A percentile compares a stretch with the other conserved stretches of the same genome.
Evolutionary conservation across 208 protist species (phyloP).

Genomic region (Wallacemonas sp.): DNA sequence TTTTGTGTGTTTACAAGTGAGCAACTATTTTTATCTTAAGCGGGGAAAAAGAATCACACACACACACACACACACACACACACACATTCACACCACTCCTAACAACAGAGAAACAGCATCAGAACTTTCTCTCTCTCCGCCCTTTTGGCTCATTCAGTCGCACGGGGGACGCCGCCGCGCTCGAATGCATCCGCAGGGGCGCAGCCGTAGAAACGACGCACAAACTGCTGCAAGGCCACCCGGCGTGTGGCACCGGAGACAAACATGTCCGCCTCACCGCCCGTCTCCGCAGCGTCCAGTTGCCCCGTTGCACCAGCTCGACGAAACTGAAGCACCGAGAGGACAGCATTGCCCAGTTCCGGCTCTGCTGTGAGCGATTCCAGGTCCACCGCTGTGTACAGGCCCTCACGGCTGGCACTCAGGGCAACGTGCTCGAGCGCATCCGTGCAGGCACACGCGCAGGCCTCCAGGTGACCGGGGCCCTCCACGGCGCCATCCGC

Average conservation of each 20-base stretch:
- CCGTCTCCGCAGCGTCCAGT: background rate
- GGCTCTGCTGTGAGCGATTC: background rate
- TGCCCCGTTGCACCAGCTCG: background rate
- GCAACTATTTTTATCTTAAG: conserved; percentile 8
- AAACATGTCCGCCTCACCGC: background rate
- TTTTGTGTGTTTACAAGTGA: too few relatives aligned
- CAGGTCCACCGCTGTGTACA: background rate
- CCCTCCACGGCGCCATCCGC: too few relatives aligned
- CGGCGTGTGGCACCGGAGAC: background rate
- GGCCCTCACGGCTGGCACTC: background rate
- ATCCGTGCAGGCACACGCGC: background rate
- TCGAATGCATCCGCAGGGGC: conserved; percentile 17
- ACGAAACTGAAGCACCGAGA: background rate
- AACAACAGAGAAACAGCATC: too few relatives aligned
- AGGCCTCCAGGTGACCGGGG: background rate
- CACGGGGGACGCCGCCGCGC: conserved; percentile 6
- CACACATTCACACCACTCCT: too few relatives aligned
- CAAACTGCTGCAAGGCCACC: background rate
- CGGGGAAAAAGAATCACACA: too few relatives aligned
- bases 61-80: conserved; percentile 10
- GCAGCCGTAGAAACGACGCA: conserved; percentile 2
- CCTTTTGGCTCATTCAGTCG: too few relatives aligned
- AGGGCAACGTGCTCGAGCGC: conserved; percentile 8
- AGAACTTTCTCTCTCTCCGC: too few relatives aligned
- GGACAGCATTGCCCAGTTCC: background rate